Base-by-base conservation (phyloP, 768 basidiomycete genomes). In the Trametopsis cervina region DNA sequence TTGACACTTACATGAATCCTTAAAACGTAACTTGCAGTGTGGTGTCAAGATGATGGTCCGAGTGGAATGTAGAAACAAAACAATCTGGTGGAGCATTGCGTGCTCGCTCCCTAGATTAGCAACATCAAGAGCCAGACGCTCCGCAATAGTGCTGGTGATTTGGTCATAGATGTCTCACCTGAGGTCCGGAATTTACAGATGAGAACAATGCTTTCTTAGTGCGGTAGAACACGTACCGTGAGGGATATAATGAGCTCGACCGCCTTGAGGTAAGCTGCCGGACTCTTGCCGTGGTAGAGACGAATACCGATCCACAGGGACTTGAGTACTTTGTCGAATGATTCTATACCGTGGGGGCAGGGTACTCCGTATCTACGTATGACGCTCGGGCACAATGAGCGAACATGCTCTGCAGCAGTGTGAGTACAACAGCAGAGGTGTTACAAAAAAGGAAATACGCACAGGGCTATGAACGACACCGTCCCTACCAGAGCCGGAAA, bases 231-330 rank as follows among this genome's bases (percentile, higher is more conserved):
- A 95, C 96, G 59, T 97, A 98, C 96, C 96, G 98, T 98, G 51
- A 99, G 85, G 2, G 96, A 96, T 45, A 99, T 97, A 64, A 99
- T 99, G 70, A 97, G 98, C 26, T 96, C 96, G 55, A 98, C 98
- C 23, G 95, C 96, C 65, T 96, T 96, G 54, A 96, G 70, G 75
- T 94, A 96, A 7, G 93, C 93, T 29, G 93, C 93, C 26, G 95
- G 76, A 52, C 89, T 89, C 64, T 95, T 95, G 50, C 93, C 93
- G 63, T 92, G 89, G 64, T 96, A 92, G 44, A 91, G 80, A 68
- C 91, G 84, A 58, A 94, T 93, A 67, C 92, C 92, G 42, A 89
- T 73, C 92, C 91, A 95, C 10, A 95, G 71, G 10, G 93, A 91
- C 68, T 93, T 93, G 59, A 96, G 75, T 2, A 99, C 96, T 60